Base-by-base conservation (phyloP, 306 rosid genomes). In the Elaeagnus macrophylla region DNA sequence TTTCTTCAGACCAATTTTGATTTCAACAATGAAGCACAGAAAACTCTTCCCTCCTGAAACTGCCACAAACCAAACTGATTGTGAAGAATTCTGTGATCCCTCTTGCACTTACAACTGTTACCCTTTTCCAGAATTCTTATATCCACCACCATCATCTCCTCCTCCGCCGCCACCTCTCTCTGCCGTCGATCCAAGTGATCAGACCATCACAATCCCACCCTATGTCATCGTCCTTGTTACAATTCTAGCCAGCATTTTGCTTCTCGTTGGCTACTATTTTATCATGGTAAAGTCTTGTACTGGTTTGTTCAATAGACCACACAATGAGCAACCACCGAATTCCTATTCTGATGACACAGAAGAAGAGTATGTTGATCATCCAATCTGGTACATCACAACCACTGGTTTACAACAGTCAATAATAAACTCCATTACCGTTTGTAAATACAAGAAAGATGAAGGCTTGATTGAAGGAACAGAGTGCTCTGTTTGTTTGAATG, bases 401-500 rank as follows among this genome's bases (percentile, higher is more conserved):
- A 67, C 65, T 49, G 90, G 95, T 43, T 67, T 86, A 45, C 87
- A 80, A 14, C 95, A 77, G 44, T 79, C 90, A 0, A 46, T 82
- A 41, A 82, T 86, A 52, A 82, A 83, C 20, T 80, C 91, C 25
- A 86, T 86, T 4, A 44, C 88, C 0, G 73, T 75, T 0, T 78
- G 69, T 15, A 82, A 47, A 71, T 86, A 75, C 61, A 73, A 51
- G 47, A 77, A 59, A 11, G 57, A 60, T 11, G 91, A 86, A 39
- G 88, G 91, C 0, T 60, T 86, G 72, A 67, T 82, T 7, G 88
- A 86, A 65, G 95, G 88, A 18, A 73, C 85, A 0, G 85, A 80
- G 39, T 82, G 91, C 56, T 80, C 88, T 0, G 87, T 86, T 48
- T 86, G 95, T 61, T 66, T 86, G 69, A 82, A 60, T 32, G 95